These are phyloP conservation scores for Perkinsus olseni DNA, from an alignment of 169 alveolate genomes.

Conservation along the genomic window DNA sequence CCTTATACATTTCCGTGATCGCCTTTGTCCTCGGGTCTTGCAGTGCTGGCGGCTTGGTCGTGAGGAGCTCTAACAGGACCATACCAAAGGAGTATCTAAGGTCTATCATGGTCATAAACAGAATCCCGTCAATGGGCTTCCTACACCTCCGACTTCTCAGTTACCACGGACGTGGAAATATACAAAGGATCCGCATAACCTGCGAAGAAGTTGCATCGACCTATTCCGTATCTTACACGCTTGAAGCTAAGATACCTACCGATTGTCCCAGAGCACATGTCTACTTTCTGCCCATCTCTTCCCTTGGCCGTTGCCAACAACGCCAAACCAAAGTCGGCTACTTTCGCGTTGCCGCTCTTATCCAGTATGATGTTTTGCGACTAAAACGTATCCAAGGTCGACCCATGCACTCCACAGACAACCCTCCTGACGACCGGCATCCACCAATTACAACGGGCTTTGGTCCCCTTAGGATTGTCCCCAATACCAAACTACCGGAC, in stretches of 20 bases:
- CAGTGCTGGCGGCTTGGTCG: constrained; percentile 18
- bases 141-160: constrained; percentile 3
- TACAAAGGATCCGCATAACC: constrained; percentile 12
- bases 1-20: not conserved
- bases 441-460: no score
- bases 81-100: constrained; percentile 17
- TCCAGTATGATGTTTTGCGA: not conserved
- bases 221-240: not conserved
- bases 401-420: no score
- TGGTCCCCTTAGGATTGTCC: no score
- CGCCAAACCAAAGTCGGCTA: constrained; percentile 17
- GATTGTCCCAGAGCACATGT: not conserved
- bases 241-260: not conserved
- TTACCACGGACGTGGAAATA: not conserved
- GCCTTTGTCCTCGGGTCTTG: not conserved
- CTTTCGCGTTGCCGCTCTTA: not conserved
- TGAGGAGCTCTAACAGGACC: constrained; percentile 19
- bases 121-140: not conserved
- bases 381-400: not conserved
- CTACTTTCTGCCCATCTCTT: not conserved
- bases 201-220: not conserved
- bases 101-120: not conserved
- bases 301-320: not conserved
- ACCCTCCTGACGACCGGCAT: no score
- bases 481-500: no score